Percentiles rank a stretch among this genome's conserved stretches.
Conservation (phyloP, 371 early-diverging fungal genomes). For the Apophysomyces sp. region DNA sequence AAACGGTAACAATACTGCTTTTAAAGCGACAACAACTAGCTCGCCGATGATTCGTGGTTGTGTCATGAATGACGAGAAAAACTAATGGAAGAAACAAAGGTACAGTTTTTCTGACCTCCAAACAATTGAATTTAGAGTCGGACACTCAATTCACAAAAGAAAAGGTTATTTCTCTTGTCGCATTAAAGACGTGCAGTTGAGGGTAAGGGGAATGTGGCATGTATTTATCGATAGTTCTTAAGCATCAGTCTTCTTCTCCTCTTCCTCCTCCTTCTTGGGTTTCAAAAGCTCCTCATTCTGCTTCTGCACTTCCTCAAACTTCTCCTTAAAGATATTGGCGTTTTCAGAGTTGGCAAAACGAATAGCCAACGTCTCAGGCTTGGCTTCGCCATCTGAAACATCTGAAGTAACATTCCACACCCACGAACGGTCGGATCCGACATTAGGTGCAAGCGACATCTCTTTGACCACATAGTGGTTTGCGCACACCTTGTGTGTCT, state of each 20-base stretch:
- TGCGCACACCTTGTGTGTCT: slow-evolving; percentile 97
- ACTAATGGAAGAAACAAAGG: neutral
- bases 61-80: neutral
- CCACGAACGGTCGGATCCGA: slow-evolving; percentile 98
- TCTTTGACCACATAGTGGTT: slow-evolving; percentile 93
- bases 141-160: neutral
- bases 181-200: neutral
- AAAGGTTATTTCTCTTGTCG: neutral
- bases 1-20: slow-evolving; percentile 32
- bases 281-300: slow-evolving; percentile 19
- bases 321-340: slow-evolving; percentile 52
- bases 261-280: slow-evolving; percentile 25
- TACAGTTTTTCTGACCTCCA: slow-evolving; percentile 26
- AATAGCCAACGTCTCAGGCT: slow-evolving; percentile 89
- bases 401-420: slow-evolving; percentile 92
- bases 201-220: neutral
- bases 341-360: slow-evolving; percentile 95
- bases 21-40: slow-evolving; percentile 47
- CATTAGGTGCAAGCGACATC: slow-evolving; percentile 88
- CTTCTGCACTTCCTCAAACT: slow-evolving; percentile 50
- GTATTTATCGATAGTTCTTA: neutral
- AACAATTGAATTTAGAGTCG: neutral
- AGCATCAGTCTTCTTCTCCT: slow-evolving; percentile 23
- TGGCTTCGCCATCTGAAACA: slow-evolving; percentile 84
- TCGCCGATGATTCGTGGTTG: slow-evolving; percentile 32